These are phyloP conservation scores for Colletotrichum musae DNA, from an alignment of 2,329 filamentous ascomycete genomes.

Conservation along the genomic window DNA sequence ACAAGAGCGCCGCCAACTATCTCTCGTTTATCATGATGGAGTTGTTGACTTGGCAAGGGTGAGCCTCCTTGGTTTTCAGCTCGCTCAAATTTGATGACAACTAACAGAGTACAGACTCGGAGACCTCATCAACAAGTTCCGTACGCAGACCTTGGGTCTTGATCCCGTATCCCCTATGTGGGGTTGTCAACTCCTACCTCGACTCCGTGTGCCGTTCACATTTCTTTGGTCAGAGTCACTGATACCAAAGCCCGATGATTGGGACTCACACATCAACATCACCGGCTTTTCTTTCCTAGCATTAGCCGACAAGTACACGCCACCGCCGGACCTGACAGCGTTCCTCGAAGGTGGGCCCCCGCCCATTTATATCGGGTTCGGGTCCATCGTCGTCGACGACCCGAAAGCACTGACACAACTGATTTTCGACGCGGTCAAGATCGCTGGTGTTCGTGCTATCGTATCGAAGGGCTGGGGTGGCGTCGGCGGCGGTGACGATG, in stretches of 20 bases:
- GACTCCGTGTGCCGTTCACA: constrained; percentile 75
- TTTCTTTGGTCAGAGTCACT: constrained; percentile 80
- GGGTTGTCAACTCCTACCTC: constrained; percentile 74
- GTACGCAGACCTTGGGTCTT: constrained; percentile 72
- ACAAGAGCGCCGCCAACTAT: constrained; percentile 75
- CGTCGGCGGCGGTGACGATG: constrained; percentile 66
- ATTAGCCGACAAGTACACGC: constrained; percentile 65
- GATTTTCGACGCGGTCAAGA: constrained; percentile 71
- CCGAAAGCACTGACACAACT: constrained; percentile 69
- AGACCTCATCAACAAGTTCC: constrained; percentile 80
- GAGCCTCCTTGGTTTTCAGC: constrained; percentile 11
- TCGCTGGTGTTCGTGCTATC: constrained; percentile 71
- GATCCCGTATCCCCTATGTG: constrained; percentile 77
- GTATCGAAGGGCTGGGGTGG: constrained; percentile 77
- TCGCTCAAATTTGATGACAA: not conserved
- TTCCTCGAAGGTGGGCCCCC: constrained; percentile 71
- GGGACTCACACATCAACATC: constrained; percentile 71
- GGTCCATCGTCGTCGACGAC: constrained; percentile 76
- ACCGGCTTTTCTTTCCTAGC: constrained; percentile 75
- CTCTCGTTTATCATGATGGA: constrained; percentile 79
- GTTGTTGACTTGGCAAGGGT: constrained; percentile 81
- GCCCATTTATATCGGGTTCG: constrained; percentile 78
- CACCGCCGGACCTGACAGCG: constrained; percentile 64
- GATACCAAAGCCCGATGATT: constrained; percentile 76
- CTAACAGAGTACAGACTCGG: constrained; percentile 61